Percentiles rank a stretch among this genome's conserved stretches.
These are phyloP conservation scores for Cercospora sp. DNA, from an alignment of 2,329 filamentous ascomycete species.

Conservation along the genomic window DNA sequence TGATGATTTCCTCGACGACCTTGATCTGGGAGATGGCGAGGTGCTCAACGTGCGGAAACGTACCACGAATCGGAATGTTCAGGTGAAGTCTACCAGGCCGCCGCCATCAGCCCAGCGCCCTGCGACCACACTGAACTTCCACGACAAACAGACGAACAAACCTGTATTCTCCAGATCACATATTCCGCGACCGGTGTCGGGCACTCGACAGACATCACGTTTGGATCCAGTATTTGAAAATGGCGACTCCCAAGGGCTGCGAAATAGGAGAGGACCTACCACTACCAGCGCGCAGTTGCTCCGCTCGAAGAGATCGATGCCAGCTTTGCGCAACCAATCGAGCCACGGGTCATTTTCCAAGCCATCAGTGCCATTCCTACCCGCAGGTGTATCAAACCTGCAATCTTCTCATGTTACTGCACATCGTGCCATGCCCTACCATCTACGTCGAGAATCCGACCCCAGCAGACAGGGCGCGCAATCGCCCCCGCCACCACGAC, in stretches of 20 bases:
- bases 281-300: conserved; percentile 57
- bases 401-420: conserved; percentile 77
- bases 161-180: conserved; percentile 57
- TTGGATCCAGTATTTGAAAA: conserved; percentile 93
- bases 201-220: conserved; percentile 55
- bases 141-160: conserved; percentile 62
- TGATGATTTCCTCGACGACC: conserved; percentile 81
- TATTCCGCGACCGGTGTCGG: conserved; percentile 72
- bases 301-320: conserved; percentile 62
- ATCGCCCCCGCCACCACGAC: conserved; percentile 47
- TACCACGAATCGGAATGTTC: conserved; percentile 87
- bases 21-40: conserved; percentile 83
- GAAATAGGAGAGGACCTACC: conserved; percentile 55
- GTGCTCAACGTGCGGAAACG: conserved; percentile 74
- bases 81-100: conserved; percentile 69
- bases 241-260: conserved; percentile 70
- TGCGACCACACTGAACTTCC: conserved; percentile 86
- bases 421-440: conserved; percentile 61
- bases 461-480: conserved; percentile 46
- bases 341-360: conserved; percentile 57
- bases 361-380: conserved; percentile 71
- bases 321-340: conserved; percentile 52
- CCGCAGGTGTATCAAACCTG: conserved; percentile 69
- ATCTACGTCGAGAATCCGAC: conserved; percentile 83
- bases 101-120: conserved; percentile 68